Base-by-base conservation (phyloP, 441 rosid species). In the Theobroma grandiflorum region DNA sequence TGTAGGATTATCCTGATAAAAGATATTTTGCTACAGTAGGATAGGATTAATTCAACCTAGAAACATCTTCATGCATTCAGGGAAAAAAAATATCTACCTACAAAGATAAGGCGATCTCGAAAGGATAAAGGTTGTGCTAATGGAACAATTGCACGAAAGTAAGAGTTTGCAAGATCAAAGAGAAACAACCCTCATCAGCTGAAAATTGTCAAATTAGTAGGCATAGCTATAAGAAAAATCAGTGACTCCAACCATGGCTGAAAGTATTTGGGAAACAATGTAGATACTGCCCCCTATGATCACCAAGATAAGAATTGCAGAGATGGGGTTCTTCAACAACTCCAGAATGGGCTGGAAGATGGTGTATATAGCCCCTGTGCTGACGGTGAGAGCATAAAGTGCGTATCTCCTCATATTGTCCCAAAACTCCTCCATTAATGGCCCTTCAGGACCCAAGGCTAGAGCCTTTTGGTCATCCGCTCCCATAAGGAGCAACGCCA, bases 371-470 rank as follows among this genome's bases (percentile, higher is more conserved):
- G 97, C 94, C 26, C 97, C 95, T 0, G 95, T 88, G 52, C 97
- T 91, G 33, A 90, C 97, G 1, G 94, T 91, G 6, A 91, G 87
- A 35, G 94, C 97, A 73, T 93, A 93, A 22, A 93, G 91, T 2
- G 83, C 97, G 40, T 93, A 91, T 79, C 97, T 87, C 87, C 97
- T 91, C 35, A 93, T 92, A 69, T 91, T 93, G 64, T 94, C 98
- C 99, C 98, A 94, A 72, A 94, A 94, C 86, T 94, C 98, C 87
- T 96, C 98, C 82, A 88, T 79, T 52, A 96, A 62, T 26, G 98
- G 99, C 66, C 99, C 98, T 79, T 91, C 97, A 6, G 98, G 99
- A 1, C 98, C 98, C 10, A 94, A 78, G 11, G 97, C 98, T 87
- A 90, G 26, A 6, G 97, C 98, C 87, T 87, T 91, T 8, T 87